Evolutionary conservation across 2,329 filamentous ascomycete species (phyloP).

Genomic region (Venturia aucupariae): DNA sequence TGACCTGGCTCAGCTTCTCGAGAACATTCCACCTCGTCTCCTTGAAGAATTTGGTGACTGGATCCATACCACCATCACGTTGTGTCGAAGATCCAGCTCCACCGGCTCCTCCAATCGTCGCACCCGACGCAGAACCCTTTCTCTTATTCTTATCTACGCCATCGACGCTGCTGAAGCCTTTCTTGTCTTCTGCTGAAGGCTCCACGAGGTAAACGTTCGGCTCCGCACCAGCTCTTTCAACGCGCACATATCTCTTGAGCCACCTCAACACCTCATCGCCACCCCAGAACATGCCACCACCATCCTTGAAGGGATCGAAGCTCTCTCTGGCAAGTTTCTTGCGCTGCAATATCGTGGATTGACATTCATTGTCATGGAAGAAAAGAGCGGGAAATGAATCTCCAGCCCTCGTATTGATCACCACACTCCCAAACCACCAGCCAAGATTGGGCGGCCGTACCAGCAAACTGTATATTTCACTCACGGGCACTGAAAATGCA

Average conservation of each 20-base stretch:
- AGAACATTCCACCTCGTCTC: slow-evolving; percentile 94
- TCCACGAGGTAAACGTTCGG: slow-evolving; percentile 87
- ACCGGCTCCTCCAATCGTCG: slow-evolving; percentile 19
- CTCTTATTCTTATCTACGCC: slow-evolving; percentile 26
- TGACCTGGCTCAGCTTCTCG: slow-evolving; percentile 95
- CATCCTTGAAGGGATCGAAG: slow-evolving; percentile 83
- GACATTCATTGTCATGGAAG: slow-evolving; percentile 95
- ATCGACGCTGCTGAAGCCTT: slow-evolving; percentile 58
- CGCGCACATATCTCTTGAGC: slow-evolving; percentile 72
- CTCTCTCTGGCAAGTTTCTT: slow-evolving; percentile 74
- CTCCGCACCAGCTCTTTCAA: slow-evolving; percentile 79
- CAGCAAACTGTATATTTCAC: slow-evolving; percentile 80
- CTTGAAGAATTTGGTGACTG: slow-evolving; percentile 85
- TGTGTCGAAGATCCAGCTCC: slow-evolving; percentile 28
- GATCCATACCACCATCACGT: slow-evolving; percentile 72
- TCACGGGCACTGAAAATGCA: slow-evolving; percentile 83
- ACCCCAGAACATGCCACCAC: slow-evolving; percentile 90
- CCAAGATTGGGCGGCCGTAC: slow-evolving; percentile 86
- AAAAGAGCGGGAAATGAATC: slow-evolving; percentile 94
- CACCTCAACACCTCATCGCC: slow-evolving; percentile 91
- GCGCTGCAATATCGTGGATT: slow-evolving; percentile 89
- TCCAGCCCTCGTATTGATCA: slow-evolving; percentile 84
- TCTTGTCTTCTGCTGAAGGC: slow-evolving; percentile 72
- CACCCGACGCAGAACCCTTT: slow-evolving; percentile 14
- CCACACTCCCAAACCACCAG: slow-evolving; percentile 96